These are phyloP conservation scores for Globisporangium polare DNA, from an alignment of 352 stramenopile species.

Conservation along the genomic window DNA sequence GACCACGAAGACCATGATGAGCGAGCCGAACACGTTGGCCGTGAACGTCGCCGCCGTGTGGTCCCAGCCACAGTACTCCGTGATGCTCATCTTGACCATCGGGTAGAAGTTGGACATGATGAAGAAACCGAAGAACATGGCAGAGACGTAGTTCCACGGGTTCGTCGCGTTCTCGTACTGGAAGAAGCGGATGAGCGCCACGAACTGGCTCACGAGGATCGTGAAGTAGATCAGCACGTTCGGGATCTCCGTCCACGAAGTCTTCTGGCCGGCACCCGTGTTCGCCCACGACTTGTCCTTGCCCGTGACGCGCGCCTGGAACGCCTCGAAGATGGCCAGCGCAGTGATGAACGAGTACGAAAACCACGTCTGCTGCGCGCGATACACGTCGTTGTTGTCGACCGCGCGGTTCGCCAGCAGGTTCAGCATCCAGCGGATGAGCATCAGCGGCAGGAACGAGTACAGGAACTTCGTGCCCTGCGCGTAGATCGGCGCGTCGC, in stretches of 20 bases:
- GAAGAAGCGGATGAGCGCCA: conserved; percentile 83
- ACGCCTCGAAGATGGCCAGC: conserved; percentile 79
- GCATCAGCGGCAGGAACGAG: conserved; percentile 84
- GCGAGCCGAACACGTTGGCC: conserved; percentile 79
- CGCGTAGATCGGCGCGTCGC: conserved; percentile 83
- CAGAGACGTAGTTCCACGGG: conserved; percentile 87
- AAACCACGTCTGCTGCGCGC: conserved; percentile 88
- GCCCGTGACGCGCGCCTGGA: conserved; percentile 73
- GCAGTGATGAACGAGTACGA: conserved; percentile 89
- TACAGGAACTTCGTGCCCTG: conserved; percentile 78
- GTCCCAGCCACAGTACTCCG: conserved; percentile 87
- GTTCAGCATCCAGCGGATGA: conserved; percentile 79
- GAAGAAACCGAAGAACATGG: conserved; percentile 87
- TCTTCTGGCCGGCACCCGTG: conserved; percentile 87
- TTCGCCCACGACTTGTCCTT: conserved; percentile 88
- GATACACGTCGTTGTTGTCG: conserved; percentile 89
- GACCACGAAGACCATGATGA: conserved; percentile 80
- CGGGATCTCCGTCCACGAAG: conserved; percentile 84
- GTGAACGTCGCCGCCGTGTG: conserved; percentile 82
- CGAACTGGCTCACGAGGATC: conserved; percentile 64
- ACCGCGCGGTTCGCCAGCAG: conserved; percentile 81
- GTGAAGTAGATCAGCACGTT: conserved; percentile 90
- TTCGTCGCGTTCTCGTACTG: conserved; percentile 87
- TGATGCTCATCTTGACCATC: conserved; percentile 92
- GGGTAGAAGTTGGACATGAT: conserved; percentile 86